Conservation (phyloP, 163 green algal species). For the Volvox carteri region DNA sequence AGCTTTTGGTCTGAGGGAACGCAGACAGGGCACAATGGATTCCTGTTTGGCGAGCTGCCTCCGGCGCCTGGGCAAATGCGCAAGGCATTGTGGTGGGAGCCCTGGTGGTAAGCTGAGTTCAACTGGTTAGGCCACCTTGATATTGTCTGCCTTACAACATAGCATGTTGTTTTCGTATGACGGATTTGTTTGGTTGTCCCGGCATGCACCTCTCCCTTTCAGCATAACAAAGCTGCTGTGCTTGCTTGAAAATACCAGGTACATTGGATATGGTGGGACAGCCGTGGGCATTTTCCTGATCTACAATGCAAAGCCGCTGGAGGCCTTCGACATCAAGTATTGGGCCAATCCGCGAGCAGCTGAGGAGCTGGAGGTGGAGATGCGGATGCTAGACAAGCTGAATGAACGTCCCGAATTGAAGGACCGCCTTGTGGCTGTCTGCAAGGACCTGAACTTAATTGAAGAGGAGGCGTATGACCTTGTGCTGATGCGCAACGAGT, state of each 20-base stretch:
- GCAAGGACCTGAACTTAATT: slow-evolving; percentile 70
- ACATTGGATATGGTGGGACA: slow-evolving; percentile 58
- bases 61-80: slow-evolving; percentile 80
- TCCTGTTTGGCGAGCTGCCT: slow-evolving; percentile 91
- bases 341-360: slow-evolving; percentile 63
- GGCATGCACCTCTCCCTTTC: too few species aligned
- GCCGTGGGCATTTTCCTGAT: slow-evolving; percentile 62
- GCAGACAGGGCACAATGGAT: slow-evolving; percentile 81
- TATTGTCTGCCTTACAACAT: too few species aligned
- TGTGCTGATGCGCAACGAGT: slow-evolving; percentile 73
- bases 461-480: slow-evolving; percentile 74
- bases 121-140: too few species aligned
- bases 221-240: not conserved
- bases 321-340: slow-evolving; percentile 70
- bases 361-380: slow-evolving; percentile 62
- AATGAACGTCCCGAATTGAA: slow-evolving; percentile 56
- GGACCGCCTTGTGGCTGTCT: slow-evolving; percentile 42
- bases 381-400: slow-evolving; percentile 70
- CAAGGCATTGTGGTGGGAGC: slow-evolving; percentile 91
- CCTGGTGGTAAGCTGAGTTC: slow-evolving; percentile 79
- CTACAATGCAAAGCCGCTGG: slow-evolving; percentile 66
- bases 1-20: slow-evolving; percentile 89
- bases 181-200: too few species aligned
- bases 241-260: too few species aligned
- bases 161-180: too few species aligned